A percentile compares a stretch with the other conserved stretches of the same genome.
Evolutionary conservation across 768 basidiomycete species (phyloP).

Genomic region (Kockovaella imperatae): DNA sequence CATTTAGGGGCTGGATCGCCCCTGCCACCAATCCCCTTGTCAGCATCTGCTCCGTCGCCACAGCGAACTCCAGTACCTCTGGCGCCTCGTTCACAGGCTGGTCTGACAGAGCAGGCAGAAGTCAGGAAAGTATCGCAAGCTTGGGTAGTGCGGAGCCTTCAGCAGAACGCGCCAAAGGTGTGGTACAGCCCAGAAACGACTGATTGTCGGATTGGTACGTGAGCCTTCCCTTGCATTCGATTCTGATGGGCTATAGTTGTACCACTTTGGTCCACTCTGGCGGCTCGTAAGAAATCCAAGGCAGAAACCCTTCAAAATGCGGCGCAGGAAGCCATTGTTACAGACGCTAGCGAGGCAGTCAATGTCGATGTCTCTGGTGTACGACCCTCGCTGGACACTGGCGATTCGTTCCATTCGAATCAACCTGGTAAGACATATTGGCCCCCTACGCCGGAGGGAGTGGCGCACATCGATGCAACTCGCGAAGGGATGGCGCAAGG

Average conservation of each 20-base stretch:
- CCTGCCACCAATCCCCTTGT: too few relatives aligned
- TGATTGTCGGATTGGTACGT: constrained; percentile 29
- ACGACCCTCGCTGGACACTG: neutral
- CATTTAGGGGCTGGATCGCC: too few relatives aligned
- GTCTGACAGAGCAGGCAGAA: too few relatives aligned
- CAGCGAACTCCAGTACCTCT: too few relatives aligned
- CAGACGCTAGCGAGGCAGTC: too few relatives aligned
- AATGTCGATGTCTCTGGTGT: neutral
- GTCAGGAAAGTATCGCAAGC: constrained; percentile 3
- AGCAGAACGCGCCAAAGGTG: constrained; percentile 21
- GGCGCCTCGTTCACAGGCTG: too few relatives aligned
- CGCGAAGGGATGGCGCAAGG: neutral
- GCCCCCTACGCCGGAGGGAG: constrained; percentile 12
- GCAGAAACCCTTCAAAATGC: neutral
- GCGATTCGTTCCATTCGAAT: constrained; percentile 9
- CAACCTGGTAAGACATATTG: constrained; percentile 13
- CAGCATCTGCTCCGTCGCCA: too few relatives aligned
- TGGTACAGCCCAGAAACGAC: constrained; percentile 28
- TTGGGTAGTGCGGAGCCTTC: constrained; percentile 26
- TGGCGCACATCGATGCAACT: neutral
- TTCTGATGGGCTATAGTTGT: constrained; percentile 6
- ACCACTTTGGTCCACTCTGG: constrained; percentile 2
- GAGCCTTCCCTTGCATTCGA: neutral
- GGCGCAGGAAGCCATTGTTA: neutral
- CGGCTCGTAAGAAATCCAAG: neutral